Base-by-base conservation (phyloP, 2,329 filamentous ascomycete genomes). In the Botrytis galanthina region DNA sequence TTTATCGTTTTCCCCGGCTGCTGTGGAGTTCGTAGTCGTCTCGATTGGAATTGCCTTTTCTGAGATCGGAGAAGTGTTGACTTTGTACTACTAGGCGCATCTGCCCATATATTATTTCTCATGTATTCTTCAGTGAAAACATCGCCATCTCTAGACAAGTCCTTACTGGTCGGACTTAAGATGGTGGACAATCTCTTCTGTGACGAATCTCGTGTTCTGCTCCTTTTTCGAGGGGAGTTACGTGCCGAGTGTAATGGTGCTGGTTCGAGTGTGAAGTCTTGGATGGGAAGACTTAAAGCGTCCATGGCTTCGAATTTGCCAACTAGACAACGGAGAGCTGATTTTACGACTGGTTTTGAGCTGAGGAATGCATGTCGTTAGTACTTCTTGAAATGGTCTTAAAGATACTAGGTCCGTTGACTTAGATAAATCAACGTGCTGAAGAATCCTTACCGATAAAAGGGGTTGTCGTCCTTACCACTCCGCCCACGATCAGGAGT, bases 231-330 rank as follows among this genome's bases (percentile, higher is more conserved):
- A 6, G 73, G 51, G 0, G 73, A 71, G 4, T 73, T 74, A 10
- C 70, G 73, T 9, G 73, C 71, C 8, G 75, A 57, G 4, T 77
- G 72, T 1, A 78, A 62, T 18, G 76, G 78, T 32, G 76, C 74
- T 3, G 77, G 76, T 46, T 75, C 75, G n/a, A 78, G 74, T 16
- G 74, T 60, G 20, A 60, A 42, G 14, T 69, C 70, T 8, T 75
- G 69, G 29, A 75, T 61, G 6, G 77, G 76, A 18, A 78, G 67
- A 73, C 76, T 78, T 5, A 78, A 14, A 4, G 77, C 73, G 74
- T 80, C 79, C 12, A 80, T 75, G 12, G 74, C 75, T 75, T 81
- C 79, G 66, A 81, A 81, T 57, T 75, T 79, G 22, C 74, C 76
- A 60, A 81, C 75, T 4, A 80, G 62, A 60, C 78, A 78, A 26